Conservation (phyloP, 495 filamentous ascomycete species). For the Neurospora intermedia region DNA sequence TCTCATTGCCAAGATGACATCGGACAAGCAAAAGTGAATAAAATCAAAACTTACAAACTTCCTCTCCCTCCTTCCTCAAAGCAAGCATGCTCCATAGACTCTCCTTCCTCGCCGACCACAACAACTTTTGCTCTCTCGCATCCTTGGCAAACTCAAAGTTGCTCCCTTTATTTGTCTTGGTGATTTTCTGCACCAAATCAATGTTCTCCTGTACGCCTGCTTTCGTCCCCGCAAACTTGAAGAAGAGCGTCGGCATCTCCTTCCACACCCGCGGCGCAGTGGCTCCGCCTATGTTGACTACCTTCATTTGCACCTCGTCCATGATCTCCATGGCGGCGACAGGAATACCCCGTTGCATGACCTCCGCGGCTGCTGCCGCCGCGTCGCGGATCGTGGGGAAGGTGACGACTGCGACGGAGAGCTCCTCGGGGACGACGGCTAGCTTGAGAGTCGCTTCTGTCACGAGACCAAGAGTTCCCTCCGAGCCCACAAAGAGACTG, state of each 20-base stretch:
- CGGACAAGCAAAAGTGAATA: not conserved
- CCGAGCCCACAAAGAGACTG: slow-evolving; percentile 62
- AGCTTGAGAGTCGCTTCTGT: slow-evolving; percentile 70
- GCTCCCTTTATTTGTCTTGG: slow-evolving; percentile 48
- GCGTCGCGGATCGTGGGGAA: slow-evolving; percentile 67
- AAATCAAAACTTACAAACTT: slow-evolving; percentile 38
- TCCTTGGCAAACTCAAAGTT: slow-evolving; percentile 67
- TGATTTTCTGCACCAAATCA: slow-evolving; percentile 50
- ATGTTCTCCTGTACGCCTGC: slow-evolving; percentile 60
- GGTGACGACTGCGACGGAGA: slow-evolving; percentile 63
- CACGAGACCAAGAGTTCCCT: slow-evolving; percentile 68
- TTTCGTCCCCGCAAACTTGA: slow-evolving; percentile 73
- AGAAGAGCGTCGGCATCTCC: slow-evolving; percentile 70
- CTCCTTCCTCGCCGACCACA: slow-evolving; percentile 72
- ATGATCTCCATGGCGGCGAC: slow-evolving; percentile 76
- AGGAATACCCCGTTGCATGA: slow-evolving; percentile 62
- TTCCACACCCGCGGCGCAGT: slow-evolving; percentile 60
- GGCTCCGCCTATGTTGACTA: slow-evolving; percentile 60
- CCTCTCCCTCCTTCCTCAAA: slow-evolving; percentile 47
- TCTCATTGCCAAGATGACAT: not conserved
- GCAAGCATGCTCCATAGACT: slow-evolving; percentile 67
- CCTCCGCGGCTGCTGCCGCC: slow-evolving; percentile 54
- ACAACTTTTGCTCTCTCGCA: slow-evolving; percentile 52
- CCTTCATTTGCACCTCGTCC: slow-evolving; percentile 74
- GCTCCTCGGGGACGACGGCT: slow-evolving; percentile 60